Base-by-base conservation (phyloP, 768 basidiomycete species). In the Lepiota venenata region DNA sequence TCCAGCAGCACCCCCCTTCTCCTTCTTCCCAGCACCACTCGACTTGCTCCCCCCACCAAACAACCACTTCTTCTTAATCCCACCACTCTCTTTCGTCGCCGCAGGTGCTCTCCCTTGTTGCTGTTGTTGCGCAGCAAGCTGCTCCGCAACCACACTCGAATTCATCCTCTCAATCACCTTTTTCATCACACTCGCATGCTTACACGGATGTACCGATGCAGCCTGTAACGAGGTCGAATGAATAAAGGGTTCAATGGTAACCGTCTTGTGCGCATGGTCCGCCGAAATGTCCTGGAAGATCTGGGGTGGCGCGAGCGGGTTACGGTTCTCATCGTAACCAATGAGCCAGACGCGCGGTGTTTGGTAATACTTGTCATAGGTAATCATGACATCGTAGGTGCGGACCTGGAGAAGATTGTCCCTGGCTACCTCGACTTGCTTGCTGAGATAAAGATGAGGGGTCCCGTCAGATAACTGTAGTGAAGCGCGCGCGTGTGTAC, bases 131-230 rank as follows among this genome's bases (percentile, higher is more conserved):
- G 52, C 52, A 25, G 85, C 84, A 16, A 91, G 79, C 68, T 93
- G 91, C 66, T 91, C 86, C 56, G 87, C 91, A 51, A 88, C 79
- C 22, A 93, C 88, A 57, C 85, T 85, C 60, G 82, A 83, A 71
- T 98, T 97, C 94, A 98, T 98, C 54, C 96, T 83, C 69, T 98
- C 96, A 66, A 98, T 98, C 57, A 98, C 93, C 69, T 98, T 98
- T 82, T 97, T 98, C 97, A 99, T 99, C 55, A 99, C 97, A 69
- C 87, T 92, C 1, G 94, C 91, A 69, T 99, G 96, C 66, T 97
- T 98, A 82, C 96, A 99, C 2, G 96, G 96, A 69, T 99, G 96
- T 10, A 99, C 96, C 0, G 90, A 93, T 0, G 95, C 97, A 1
- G 88, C 85, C 66, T 92, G 87, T 43, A 95, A 79, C 10, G 87